These are phyloP conservation scores for Taiozyma onychis DNA, from an alignment of 1,139 yeast genomes.

Conservation along the genomic window DNA sequence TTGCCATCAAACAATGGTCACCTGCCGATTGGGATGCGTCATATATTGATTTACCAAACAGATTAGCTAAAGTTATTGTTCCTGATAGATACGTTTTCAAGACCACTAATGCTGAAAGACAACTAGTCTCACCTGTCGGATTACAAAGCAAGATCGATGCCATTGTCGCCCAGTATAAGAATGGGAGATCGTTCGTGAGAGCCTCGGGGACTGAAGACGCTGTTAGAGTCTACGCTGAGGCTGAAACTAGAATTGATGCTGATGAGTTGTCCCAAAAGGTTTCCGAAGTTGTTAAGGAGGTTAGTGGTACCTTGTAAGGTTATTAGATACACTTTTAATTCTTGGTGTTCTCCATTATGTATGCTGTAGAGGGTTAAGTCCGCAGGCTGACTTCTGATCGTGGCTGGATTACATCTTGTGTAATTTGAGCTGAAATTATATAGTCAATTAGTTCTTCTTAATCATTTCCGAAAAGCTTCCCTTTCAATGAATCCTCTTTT, in stretches of 20 bases:
- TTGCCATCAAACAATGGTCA: slow-evolving; percentile 47
- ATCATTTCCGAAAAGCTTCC: too few species aligned
- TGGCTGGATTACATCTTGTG: too few species aligned
- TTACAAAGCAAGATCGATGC: slow-evolving; percentile 70
- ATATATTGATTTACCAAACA: slow-evolving; percentile 84
- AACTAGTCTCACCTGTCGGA: slow-evolving; percentile 69
- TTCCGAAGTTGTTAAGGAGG: slow-evolving; percentile 34
- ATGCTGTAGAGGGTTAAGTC: not conserved
- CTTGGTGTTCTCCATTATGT: too few species aligned
- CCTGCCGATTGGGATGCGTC: slow-evolving; percentile 73
- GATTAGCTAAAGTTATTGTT: slow-evolving; percentile 74
- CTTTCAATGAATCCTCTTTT: too few species aligned
- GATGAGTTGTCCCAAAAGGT: slow-evolving; percentile 51
- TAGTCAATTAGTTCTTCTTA: too few species aligned
- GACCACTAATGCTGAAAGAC: slow-evolving; percentile 89
- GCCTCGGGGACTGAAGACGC: slow-evolving; percentile 99
- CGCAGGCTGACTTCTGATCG: too few species aligned
- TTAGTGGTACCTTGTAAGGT: slow-evolving; percentile 1
- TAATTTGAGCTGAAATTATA: too few species aligned
- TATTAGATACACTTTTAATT: too few species aligned
- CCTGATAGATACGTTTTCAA: slow-evolving; percentile 73
- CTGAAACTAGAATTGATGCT: slow-evolving; percentile 48
- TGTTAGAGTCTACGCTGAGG: slow-evolving; percentile 93
- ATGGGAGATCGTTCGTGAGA: slow-evolving; percentile 87
- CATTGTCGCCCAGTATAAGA: slow-evolving; percentile 47